Evolutionary conservation across 2,329 filamentous ascomycete genomes (phyloP).

Genomic region (Neonectria neomacrospora): DNA sequence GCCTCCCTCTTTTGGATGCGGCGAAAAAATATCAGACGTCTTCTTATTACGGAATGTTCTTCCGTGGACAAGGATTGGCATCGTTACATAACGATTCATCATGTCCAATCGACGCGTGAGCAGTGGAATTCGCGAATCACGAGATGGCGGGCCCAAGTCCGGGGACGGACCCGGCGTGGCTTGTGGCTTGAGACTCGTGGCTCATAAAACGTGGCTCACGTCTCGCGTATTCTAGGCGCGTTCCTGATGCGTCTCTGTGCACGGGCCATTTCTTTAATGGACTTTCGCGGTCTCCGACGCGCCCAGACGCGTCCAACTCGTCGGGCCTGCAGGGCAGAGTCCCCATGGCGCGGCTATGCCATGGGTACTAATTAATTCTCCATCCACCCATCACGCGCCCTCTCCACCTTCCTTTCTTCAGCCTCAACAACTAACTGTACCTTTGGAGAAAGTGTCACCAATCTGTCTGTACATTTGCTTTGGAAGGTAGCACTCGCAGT

Average conservation of each 20-base stretch:
- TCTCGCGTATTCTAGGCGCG: constrained; percentile 20
- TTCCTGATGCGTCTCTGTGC: constrained; percentile 32
- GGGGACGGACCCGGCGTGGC: background rate
- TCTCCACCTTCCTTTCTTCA: constrained; percentile 34
- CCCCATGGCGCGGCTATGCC: constrained; percentile 37
- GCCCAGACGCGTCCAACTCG: constrained; percentile 48
- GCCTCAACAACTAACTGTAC: constrained; percentile 20
- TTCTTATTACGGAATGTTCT: background rate
- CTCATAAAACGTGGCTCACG: constrained; percentile 23
- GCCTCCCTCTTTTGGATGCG: constrained; percentile 31
- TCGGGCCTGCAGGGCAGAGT: constrained; percentile 3
- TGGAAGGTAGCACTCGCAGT: constrained; percentile 31
- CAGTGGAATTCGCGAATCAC: constrained; percentile 4
- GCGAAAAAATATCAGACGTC: constrained; percentile 1
- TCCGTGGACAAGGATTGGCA: background rate
- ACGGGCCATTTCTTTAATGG: constrained; percentile 47
- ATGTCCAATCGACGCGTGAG: constrained; percentile 32
- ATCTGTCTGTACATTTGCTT: constrained; percentile 26
- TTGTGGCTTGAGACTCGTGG: background rate
- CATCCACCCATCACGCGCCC: constrained; percentile 23
- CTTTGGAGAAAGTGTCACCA: constrained; percentile 33
- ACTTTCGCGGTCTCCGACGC: constrained; percentile 44
- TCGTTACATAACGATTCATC: constrained; percentile 8
- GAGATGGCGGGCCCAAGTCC: constrained; percentile 9
- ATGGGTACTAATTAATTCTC: constrained; percentile 35